These are phyloP conservation scores for Eucalyptus sideroxylon DNA, from an alignment of 345 rosid species.

Conservation along the genomic window DNA sequence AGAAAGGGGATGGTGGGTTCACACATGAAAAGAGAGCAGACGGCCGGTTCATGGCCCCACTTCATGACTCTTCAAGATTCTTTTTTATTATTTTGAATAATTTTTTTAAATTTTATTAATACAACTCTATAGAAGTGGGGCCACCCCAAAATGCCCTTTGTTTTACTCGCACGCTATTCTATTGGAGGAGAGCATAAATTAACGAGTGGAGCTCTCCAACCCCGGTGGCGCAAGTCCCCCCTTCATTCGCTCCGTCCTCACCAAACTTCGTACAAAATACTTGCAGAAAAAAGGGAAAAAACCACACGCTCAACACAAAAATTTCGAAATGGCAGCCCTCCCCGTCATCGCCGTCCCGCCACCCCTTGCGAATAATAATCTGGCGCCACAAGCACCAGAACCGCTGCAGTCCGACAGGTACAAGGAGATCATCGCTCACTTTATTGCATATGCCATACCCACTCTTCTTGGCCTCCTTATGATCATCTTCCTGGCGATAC, in stretches of 20 bases:
- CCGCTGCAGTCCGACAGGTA: neutral
- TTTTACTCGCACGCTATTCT: neutral
- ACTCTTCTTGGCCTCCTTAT: neutral
- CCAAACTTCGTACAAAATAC: neutral
- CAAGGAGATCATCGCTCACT: neutral
- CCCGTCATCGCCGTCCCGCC: neutral
- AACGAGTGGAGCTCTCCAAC: neutral
- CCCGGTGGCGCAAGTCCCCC: neutral
- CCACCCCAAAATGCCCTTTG: neutral
- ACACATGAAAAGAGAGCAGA: no score
- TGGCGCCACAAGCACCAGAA: neutral
- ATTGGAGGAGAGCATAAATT: neutral
- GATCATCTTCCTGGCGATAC: neutral
- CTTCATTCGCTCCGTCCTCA: neutral
- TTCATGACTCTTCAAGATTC: no score
- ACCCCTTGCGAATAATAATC: neutral
- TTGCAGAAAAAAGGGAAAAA: neutral
- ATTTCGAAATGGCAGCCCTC: neutral
- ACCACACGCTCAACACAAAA: neutral
- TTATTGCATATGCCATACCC: neutral
- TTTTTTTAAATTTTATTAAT: no score
- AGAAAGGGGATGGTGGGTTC: no score
- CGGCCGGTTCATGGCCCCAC: no score
- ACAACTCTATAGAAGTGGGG: neutral
- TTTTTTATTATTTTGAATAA: no score